These are phyloP conservation scores for Lasiosphaeriaceae sp. DNA, from an alignment of 495 filamentous ascomycete species.

Conservation along the genomic window DNA sequence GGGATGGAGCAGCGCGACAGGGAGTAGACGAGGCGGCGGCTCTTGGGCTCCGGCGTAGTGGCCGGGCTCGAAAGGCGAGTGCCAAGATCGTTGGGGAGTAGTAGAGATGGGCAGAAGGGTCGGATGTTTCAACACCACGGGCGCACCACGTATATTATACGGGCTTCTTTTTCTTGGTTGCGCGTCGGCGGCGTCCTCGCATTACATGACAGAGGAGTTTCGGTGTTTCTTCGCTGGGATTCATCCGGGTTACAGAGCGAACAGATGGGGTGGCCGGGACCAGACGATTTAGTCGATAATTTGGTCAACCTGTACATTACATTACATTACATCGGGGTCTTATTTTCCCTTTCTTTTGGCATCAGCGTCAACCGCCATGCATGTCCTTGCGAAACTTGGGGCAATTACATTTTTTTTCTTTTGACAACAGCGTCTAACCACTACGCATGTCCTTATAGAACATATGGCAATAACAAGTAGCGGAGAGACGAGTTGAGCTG, in stretches of 20 bases:
- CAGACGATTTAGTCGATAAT: too few species aligned
- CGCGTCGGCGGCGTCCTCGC: too few species aligned
- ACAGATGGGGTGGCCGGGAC: too few species aligned
- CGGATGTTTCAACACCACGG: neutral
- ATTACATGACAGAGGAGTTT: neutral
- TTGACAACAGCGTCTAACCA: too few species aligned
- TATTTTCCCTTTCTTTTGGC: neutral
- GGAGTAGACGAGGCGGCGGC: slow-evolving; percentile 6
- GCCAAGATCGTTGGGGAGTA: slow-evolving; percentile 17
- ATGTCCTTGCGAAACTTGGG: too few species aligned
- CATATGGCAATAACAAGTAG: too few species aligned
- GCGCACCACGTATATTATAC: neutral
- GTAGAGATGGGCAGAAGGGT: neutral
- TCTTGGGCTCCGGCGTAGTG: slow-evolving; percentile 24
- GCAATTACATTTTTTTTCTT: too few species aligned
- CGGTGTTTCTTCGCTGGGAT: neutral
- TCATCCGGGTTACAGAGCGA: neutral
- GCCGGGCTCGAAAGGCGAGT: slow-evolving; percentile 25
- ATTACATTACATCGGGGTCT: neutral
- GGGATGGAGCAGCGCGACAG: neutral
- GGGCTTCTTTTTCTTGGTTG: neutral
- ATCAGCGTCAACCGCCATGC: neutral
- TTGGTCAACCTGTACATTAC: neutral
- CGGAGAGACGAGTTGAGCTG: too few species aligned
- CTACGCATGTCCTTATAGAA: too few species aligned